Conservation (phyloP, 2,329 filamentous ascomycete genomes). For the Capronia epimyces region DNA sequence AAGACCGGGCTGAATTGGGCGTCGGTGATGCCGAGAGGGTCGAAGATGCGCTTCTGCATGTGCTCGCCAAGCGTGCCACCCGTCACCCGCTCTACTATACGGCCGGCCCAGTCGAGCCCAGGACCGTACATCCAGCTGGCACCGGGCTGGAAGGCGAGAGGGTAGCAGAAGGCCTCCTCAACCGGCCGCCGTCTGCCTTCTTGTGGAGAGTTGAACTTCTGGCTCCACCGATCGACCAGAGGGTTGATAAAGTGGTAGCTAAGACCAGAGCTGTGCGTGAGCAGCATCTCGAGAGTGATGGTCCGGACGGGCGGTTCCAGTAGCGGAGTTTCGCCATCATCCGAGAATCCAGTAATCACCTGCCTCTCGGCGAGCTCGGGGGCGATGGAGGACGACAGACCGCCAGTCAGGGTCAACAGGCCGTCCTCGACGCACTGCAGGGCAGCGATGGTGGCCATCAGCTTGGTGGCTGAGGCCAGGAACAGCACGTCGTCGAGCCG, state of each 20-base stretch:
- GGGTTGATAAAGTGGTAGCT: conserved; percentile 13
- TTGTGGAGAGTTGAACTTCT: conserved; percentile 29
- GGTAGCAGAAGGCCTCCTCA: conserved; percentile 42
- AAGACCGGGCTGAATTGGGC: conserved; percentile 52
- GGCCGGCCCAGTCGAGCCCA: conserved; percentile 50
- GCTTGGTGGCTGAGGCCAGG: conserved; percentile 40
- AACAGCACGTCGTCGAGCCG: conserved; percentile 37
- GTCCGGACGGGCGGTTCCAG: conserved; percentile 23
- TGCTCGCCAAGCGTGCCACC: conserved; percentile 45
- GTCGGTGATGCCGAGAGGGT: conserved; percentile 44
- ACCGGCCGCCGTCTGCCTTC: conserved; percentile 33
- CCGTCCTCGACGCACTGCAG: conserved; percentile 53
- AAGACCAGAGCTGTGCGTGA: conserved; percentile 16
- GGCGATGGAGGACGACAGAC: conserved; percentile 41
- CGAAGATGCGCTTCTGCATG: conserved; percentile 45
- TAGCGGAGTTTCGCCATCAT: conserved; percentile 33
- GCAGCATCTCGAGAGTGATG: conserved; percentile 20
- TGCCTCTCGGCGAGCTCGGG: conserved; percentile 47
- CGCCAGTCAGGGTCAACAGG: conserved; percentile 43
- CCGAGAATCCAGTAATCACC: conserved; percentile 46
- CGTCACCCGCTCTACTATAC: conserved; percentile 44
- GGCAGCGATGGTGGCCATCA: conserved; percentile 49
- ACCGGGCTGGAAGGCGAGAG: conserved; percentile 61
- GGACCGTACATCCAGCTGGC: conserved; percentile 57
- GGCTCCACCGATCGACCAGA: conserved; percentile 16